phyloP scores from a whole-genome alignment of 495 filamentous ascomycete species.

The Neurospora sp. region DNA sequence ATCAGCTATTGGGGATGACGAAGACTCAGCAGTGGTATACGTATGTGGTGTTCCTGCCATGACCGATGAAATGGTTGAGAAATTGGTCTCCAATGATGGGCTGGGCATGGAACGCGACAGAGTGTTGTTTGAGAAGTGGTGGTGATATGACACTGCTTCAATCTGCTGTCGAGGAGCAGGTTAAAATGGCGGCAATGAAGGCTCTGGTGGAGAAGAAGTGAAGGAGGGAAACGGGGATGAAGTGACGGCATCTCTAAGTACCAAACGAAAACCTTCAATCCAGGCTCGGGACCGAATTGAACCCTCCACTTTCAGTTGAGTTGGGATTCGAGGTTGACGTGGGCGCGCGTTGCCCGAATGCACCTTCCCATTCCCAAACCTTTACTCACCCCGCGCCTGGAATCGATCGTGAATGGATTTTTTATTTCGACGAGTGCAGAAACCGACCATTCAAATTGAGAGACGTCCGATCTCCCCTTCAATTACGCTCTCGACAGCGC shows the following conservation, averaged over 20 bases:
- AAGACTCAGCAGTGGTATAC: slow-evolving; percentile 52
- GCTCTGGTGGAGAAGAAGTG: neutral
- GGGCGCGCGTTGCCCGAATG: neutral
- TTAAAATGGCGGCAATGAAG: neutral
- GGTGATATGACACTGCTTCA: slow-evolving; percentile 37
- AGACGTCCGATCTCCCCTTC: neutral
- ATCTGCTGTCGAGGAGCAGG: neutral
- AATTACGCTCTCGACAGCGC: neutral
- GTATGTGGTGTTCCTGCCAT: slow-evolving; percentile 71
- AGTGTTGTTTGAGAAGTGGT: slow-evolving; percentile 83
- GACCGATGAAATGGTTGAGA: slow-evolving; percentile 69
- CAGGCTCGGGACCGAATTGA: neutral
- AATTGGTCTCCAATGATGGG: slow-evolving; percentile 30
- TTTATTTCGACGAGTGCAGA: neutral
- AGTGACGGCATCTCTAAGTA: neutral
- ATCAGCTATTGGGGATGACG: slow-evolving; percentile 36
- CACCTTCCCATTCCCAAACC: neutral
- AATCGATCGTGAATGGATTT: neutral
- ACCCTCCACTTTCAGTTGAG: neutral
- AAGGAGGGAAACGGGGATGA: neutral
- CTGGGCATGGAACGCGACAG: slow-evolving; percentile 44
- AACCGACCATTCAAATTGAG: neutral
- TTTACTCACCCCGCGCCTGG: neutral
- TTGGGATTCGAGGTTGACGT: neutral
- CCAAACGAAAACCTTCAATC: neutral